Base-by-base conservation (phyloP, 2,329 filamentous ascomycete species). In the Catunica adiposa region DNA sequence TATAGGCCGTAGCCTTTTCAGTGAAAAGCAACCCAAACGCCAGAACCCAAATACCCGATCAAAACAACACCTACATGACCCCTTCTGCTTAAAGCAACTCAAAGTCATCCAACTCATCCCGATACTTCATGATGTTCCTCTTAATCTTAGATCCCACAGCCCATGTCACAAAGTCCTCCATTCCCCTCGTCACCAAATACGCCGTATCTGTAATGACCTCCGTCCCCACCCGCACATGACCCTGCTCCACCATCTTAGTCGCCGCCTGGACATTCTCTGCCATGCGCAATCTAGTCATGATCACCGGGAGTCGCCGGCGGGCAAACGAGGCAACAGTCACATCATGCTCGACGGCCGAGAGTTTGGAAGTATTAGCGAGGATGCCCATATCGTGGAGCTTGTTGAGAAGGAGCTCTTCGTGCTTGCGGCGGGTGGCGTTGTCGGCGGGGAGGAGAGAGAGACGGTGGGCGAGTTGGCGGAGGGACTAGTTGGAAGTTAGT, bases 81-180 rank as follows among this genome's bases (percentile, higher is more conserved):
- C 17, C 44, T 20, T 25, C 22, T n/a, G 15, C 26, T 79, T 68
- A 92, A 63, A 94, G 71, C 66, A 96, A 71, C 71, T 97, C 90
- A 65, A 94, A 97, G 70, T 97, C 90, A 70, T 97, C 90, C 70
- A 96, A 70, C 73, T 94, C 87, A 69, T 96, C 89, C 63, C 88
- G 81, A 67, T 96, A 97, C 70, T 86, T 87, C 79, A 95, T 83
- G 61, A 96, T 94, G 66, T 89, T 92, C 66, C 85, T 79, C 83
- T 94, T 95, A 68, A 97, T 89, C 84, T 96, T 96, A 69, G 87
- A 94, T 59, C 87, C 88, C 64, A 94, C 86, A 8, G 90, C 84
- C 90, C 90, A 97, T 0, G 90, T 96, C 17, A 97, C 85, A 67
- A 94, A 95, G 70, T 97, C 90, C 70, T 97, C 90, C 77, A 94